Evolutionary conservation across 2,329 filamentous ascomycete species (phyloP).

Genomic region (Colletotrichum sp.): DNA sequence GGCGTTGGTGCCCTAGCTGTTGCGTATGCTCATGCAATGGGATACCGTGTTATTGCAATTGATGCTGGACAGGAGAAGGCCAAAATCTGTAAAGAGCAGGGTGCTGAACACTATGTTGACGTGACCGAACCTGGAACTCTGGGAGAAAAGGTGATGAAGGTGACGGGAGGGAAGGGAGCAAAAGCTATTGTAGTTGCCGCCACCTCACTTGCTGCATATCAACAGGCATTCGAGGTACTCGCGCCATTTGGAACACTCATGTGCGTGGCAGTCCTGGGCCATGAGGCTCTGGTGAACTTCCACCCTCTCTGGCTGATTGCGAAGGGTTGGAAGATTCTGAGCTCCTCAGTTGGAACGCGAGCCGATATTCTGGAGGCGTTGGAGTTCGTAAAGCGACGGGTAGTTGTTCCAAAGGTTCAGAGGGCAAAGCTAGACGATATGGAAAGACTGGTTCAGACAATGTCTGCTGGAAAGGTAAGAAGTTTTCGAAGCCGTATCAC

Average conservation of each 20-base stretch:
- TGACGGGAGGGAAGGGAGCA: conserved; percentile 27
- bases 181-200: conserved; percentile 36
- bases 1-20: conserved; percentile 44
- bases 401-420: conserved; percentile 25
- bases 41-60: conserved; percentile 42
- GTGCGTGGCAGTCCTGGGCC: conserved; percentile 40
- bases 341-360: conserved; percentile 39
- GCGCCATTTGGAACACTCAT: conserved; percentile 43
- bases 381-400: conserved; percentile 37
- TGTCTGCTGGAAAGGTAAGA: neutral
- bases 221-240: conserved; percentile 35
- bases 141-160: conserved; percentile 26
- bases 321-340: conserved; percentile 36
- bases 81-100: conserved; percentile 30
- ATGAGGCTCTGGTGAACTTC: conserved; percentile 22
- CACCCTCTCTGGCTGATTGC: conserved; percentile 40
- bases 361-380: conserved; percentile 44
- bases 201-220: conserved; percentile 34
- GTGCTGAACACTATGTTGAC: conserved; percentile 43
- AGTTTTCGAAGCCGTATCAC: neutral
- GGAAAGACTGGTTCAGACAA: neutral
- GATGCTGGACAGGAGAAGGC: conserved; percentile 37
- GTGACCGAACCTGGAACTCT: conserved; percentile 25
- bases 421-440: conserved; percentile 27
- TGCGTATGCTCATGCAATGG: conserved; percentile 45